Evolutionary conservation across 345 rosid species (phyloP).

Genomic region (Dimocarpus longan): DNA sequence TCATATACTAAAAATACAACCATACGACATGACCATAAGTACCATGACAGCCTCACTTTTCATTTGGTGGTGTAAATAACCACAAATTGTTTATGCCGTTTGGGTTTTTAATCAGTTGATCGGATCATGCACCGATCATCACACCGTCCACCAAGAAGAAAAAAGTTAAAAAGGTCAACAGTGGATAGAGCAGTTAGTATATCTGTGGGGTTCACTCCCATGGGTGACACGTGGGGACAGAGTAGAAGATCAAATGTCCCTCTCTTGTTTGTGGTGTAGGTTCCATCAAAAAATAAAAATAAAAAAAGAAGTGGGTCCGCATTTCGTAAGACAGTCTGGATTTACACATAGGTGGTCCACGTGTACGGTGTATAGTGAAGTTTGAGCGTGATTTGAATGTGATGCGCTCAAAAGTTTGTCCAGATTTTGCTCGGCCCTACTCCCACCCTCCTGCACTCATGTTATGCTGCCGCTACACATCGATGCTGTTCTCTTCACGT

Average conservation of each 20-base stretch:
- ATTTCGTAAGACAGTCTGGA: conserved; percentile 9
- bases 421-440: background rate
- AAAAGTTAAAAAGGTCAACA: background rate
- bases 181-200: background rate
- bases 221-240: conserved; percentile 10
- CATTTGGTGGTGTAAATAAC: no score
- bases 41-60: no score
- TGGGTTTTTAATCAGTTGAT: background rate
- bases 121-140: background rate
- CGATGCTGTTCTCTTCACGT: no score
- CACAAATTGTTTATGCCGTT: no score
- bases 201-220: background rate
- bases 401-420: conserved; percentile 8
- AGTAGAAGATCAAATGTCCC: background rate
- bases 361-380: conserved; percentile 19
- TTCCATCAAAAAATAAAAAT: background rate
- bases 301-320: conserved; percentile 9
- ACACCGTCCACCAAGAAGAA: background rate
- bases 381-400: background rate
- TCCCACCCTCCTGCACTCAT: no score
- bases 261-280: background rate
- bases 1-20: no score
- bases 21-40: no score
- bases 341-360: conserved; percentile 10
- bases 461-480: no score